Base-by-base conservation (phyloP, 2,329 filamentous ascomycete genomes). In the Pestalotiopsis sp. region DNA sequence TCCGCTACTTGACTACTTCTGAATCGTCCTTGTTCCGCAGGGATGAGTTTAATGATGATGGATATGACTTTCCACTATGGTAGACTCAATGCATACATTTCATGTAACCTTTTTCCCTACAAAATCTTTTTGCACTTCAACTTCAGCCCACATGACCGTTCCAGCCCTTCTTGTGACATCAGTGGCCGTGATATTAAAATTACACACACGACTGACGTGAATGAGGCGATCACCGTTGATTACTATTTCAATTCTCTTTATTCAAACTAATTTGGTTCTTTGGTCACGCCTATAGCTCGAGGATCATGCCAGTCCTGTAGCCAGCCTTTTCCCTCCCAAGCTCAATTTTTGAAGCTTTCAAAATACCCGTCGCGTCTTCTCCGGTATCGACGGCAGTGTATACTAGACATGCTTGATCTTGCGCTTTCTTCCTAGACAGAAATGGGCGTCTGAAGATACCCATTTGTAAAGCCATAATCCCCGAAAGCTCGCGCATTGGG, bases 41-140 rank as follows among this genome's bases (percentile, higher is more conserved):
- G 63, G 70, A 67, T 67, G 23, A 25, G 31, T 41, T 27, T 17
- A 56, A 66, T 58, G 64, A 58, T 23, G 41, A 66, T 66, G 64
- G 64, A 36, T 58, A 66, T 66, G 64, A 66, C 59, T 36, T 41
- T 49, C 17, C 41, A 20, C 41, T 39, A 14, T 45, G 45, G 27
- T 66, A 66, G 64, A 66, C 41, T 66, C 45, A 58, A 66, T 57
- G 31, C 64, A 58, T 58, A 14, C 52, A 57, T 66, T 66, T 5
- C 36, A 27, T 58, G 31, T 64, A 13, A 36, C 36, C 27, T 17
- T 20, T 14, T 38, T 5, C 20, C 60, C 36, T 63, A 31, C 25
- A 3, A 23, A 31, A 9, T 9, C 2, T 36, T 1, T 36, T 36
- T 36, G 31, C 31, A 31, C 31, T 31, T 31, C 6, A 2, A 36